Evolutionary conservation across 176 grass and related monocot genomes (phyloP), one percentile per base, ranked within the genome.

Genomic region (Rhynchospora breviuscula): DNA sequence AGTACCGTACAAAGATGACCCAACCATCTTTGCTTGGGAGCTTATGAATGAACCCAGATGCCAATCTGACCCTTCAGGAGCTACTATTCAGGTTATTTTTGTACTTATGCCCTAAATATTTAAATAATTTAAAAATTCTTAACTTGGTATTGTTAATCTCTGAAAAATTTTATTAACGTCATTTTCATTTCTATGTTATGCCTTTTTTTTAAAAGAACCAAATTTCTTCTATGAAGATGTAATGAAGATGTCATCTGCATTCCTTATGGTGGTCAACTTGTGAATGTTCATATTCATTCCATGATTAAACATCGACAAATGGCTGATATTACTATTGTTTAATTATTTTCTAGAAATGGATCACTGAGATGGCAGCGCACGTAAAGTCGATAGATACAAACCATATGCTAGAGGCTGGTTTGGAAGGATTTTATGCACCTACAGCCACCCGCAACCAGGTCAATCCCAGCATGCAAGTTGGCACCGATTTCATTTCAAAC

Each of bases 21-120:
- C 91, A 13, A 95, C 93, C 67, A 89, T 96, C 65, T 86, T 99
- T 89, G 89, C 97, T 45, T 99, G 97, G 97, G 97, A 99, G 85
- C 93, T 99, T 29, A 99, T 99, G 86, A 99, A 99, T 86, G 97
- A 99, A 81, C 97, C 97, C 59, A 88, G 97, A 59, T 99, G 97
- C 93, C 89, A 79, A 67, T 99, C 97, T 1, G 97, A 96, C 59
- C 61, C 90, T 3, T 93, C 93, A 67, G 97, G 97, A 18, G 75
- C 57, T 71, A 82, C 79, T 84, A 85, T 99, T 63, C 85, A 88
- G 89, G 89, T 87, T 52, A 45, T 43, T 69, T 46, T 57, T 84
- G 26, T 52, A n/a, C 23, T 40, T 15, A 64, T 81, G 40, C 79
- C 59, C 58, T 64, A 81, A n/a, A 14, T 35, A 60, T 35, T 57